These are phyloP conservation scores for Amanita subjunquillea DNA, from an alignment of 768 basidiomycete species.

Conservation along the genomic window DNA sequence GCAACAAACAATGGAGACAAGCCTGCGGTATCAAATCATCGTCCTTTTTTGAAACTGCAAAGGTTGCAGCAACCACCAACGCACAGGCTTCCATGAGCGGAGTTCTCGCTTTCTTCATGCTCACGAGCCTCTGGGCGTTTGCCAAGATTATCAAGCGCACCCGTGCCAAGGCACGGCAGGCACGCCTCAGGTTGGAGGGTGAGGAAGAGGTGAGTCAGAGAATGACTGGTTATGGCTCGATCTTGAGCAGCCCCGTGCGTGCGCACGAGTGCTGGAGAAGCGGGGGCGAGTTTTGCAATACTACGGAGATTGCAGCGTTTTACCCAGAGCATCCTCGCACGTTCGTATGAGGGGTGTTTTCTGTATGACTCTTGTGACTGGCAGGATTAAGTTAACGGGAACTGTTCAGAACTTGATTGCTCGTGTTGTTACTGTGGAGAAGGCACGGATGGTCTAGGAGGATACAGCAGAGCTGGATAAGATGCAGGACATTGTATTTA, in stretches of 20 bases:
- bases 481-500: background rate
- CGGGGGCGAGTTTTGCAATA: slow-evolving; percentile 1
- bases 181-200: slow-evolving; percentile 31
- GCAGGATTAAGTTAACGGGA: background rate
- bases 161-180: slow-evolving; percentile 25
- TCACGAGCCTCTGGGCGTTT: slow-evolving; percentile 27
- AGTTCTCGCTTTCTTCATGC: slow-evolving; percentile 26
- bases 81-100: slow-evolving; percentile 23
- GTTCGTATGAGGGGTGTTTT: background rate
- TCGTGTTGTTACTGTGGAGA: slow-evolving; percentile 1
- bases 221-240: slow-evolving; percentile 3
- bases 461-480: background rate
- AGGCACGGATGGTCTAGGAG: slow-evolving; percentile 2
- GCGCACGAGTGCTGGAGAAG: slow-evolving; percentile 5
- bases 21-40: slow-evolving; percentile 26
- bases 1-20: slow-evolving; percentile 45
- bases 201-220: slow-evolving; percentile 38
- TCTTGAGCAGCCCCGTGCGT: background rate
- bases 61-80: slow-evolving; percentile 12
- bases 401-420: background rate
- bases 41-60: slow-evolving; percentile 15
- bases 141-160: slow-evolving; percentile 28
- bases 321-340: slow-evolving; percentile 4
- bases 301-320: background rate
- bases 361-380: background rate